Evolutionary conservation across 2,329 filamentous ascomycete species (phyloP).

Genomic region (Pseudocercospora pini-densiflorae): DNA sequence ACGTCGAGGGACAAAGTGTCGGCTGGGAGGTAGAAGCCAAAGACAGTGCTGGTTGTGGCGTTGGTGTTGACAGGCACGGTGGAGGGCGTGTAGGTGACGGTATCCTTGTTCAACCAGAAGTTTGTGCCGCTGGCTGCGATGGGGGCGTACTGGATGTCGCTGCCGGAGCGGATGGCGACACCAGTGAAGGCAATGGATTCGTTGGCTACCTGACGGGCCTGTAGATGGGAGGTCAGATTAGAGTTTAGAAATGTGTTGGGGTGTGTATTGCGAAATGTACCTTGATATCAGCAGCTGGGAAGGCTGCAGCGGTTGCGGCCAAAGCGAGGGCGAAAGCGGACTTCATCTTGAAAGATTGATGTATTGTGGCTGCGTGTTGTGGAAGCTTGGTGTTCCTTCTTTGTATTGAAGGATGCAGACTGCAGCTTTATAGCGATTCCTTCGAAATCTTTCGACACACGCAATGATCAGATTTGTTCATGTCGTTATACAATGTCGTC

Average conservation of each 20-base stretch:
- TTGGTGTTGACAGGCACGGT: slow-evolving; percentile 11
- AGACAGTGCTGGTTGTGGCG: slow-evolving; percentile 29
- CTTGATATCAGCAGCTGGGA: slow-evolving; percentile 17
- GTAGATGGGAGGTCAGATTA: background rate
- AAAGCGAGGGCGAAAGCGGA: slow-evolving; percentile 24
- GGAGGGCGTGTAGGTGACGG: slow-evolving; percentile 36
- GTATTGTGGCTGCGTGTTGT: slow-evolving; percentile 1
- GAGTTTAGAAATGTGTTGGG: background rate
- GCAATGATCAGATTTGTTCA: background rate
- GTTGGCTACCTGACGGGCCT: slow-evolving; percentile 1
- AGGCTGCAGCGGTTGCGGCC: slow-evolving; percentile 28
- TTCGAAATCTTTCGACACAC: background rate
- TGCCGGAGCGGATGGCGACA: slow-evolving; percentile 28
- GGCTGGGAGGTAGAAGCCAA: slow-evolving; percentile 28
- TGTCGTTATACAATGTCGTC: slow-evolving; percentile 2
- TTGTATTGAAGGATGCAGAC: background rate
- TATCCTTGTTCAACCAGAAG: slow-evolving; percentile 37
- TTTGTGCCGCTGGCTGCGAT: slow-evolving; percentile 31
- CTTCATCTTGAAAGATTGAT: slow-evolving; percentile 33
- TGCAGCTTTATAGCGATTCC: background rate
- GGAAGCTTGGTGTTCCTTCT: background rate
- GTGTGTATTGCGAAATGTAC: slow-evolving; percentile 6
- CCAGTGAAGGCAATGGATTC: slow-evolving; percentile 28
- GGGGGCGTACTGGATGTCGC: slow-evolving; percentile 32
- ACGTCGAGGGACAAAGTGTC: slow-evolving; percentile 28